phyloP scores from a whole-genome alignment of 805 yeast genomes.

The Lipomyces chichibuensis region DNA sequence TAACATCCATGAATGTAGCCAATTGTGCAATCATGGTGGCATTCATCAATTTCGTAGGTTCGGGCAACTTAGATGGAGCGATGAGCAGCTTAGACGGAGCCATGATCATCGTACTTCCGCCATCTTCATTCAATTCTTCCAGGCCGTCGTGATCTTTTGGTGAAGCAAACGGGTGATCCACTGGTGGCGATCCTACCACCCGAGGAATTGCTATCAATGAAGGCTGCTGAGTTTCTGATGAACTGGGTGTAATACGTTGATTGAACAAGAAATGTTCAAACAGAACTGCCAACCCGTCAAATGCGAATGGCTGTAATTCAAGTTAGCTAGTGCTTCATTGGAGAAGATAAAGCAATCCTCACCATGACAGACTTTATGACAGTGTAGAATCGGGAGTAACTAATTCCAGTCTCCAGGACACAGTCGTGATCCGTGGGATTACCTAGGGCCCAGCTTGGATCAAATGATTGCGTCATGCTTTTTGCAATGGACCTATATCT shows the following conservation, averaged over 20 bases:
- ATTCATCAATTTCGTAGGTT: conserved; percentile 50
- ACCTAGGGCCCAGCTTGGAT: conserved; percentile 43
- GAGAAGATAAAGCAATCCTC: not conserved
- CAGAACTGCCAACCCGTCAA: conserved; percentile 51
- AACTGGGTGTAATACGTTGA: conserved; percentile 35
- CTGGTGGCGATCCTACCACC: conserved; percentile 14
- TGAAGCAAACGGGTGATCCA: conserved; percentile 24
- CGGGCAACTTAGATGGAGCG: conserved; percentile 29
- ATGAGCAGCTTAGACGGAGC: conserved; percentile 21
- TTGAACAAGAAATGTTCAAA: conserved; percentile 51
- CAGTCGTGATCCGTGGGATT: conserved; percentile 34
- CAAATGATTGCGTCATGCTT: conserved; percentile 55
- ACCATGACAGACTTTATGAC: conserved; percentile 36
- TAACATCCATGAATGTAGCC: conserved; percentile 45
- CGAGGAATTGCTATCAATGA: conserved; percentile 21
- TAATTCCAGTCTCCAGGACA: conserved; percentile 35
- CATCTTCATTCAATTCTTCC: conserved; percentile 18
- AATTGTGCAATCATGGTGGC: conserved; percentile 50
- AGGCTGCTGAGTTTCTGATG: not conserved
- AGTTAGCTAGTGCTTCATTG: conserved; percentile 8
- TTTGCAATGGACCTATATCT: conserved; percentile 52
- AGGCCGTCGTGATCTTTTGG: conserved; percentile 31
- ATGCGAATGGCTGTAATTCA: conserved; percentile 48
- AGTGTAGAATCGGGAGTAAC: conserved; percentile 31
- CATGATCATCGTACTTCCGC: conserved; percentile 9